phyloP scores from a whole-genome alignment of 1,284 basidiomycete genomes.

The Meripilus lineatus region DNA sequence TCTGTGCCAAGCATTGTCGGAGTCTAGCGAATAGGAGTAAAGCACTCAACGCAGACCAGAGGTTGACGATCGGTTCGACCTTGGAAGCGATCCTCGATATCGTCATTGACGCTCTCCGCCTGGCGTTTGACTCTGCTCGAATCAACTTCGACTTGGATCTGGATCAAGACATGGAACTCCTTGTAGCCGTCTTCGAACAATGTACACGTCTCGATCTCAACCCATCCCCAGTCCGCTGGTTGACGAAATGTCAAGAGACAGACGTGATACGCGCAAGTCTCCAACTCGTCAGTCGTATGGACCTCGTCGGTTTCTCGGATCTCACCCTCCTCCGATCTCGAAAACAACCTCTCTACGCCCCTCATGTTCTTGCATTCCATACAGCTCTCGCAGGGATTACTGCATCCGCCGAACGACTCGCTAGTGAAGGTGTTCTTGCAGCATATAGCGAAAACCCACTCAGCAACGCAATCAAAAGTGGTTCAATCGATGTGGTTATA shows the following conservation, averaged over 20 bases:
- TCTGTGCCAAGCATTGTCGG: slow-evolving; percentile 62
- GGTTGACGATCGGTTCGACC: slow-evolving; percentile 50
- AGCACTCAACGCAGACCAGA: slow-evolving; percentile 53
- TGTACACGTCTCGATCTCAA: slow-evolving; percentile 66
- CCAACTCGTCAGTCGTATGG: slow-evolving; percentile 67
- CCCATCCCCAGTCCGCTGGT: slow-evolving; percentile 66
- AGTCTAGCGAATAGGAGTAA: slow-evolving; percentile 45
- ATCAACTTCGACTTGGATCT: slow-evolving; percentile 55
- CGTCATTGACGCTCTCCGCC: slow-evolving; percentile 65
- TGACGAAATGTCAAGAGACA: slow-evolving; percentile 76
- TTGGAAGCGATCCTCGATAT: slow-evolving; percentile 62
- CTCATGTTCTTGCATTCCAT: slow-evolving; percentile 80
- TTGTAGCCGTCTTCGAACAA: slow-evolving; percentile 80
- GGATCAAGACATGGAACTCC: slow-evolving; percentile 75
- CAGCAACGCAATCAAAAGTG: slow-evolving; percentile 69
- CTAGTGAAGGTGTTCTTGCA: slow-evolving; percentile 76
- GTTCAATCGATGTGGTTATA: slow-evolving; percentile 63
- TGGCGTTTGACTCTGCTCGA: slow-evolving; percentile 62
- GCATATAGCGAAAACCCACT: slow-evolving; percentile 84
- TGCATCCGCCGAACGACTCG: slow-evolving; percentile 79
- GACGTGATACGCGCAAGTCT: slow-evolving; percentile 77
- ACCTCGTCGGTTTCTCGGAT: slow-evolving; percentile 65
- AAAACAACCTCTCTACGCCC: slow-evolving; percentile 64
- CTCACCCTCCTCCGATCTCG: slow-evolving; percentile 53
- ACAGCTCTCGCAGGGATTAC: slow-evolving; percentile 79